Evolutionary conservation across 169 alveolate species (phyloP), one percentile per base, ranked within the genome.

Genomic region (Miamiensis avidus): DNA sequence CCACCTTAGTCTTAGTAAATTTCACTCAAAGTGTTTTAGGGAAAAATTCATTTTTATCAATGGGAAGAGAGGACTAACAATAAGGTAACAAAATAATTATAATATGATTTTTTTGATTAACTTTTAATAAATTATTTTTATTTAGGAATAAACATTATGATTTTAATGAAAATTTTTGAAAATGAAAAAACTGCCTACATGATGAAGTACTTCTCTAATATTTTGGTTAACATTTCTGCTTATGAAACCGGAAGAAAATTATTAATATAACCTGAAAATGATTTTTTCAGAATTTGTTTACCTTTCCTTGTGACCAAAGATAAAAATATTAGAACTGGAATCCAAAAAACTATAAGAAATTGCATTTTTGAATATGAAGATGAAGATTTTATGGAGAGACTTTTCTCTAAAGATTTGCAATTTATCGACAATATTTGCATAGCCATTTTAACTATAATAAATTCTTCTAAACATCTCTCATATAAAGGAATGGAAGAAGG

Each of bases 341-440:
- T 79, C 20, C 25, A 49, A 30, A 79, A 79, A 64, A 34, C 84
- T 26, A 34, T 79, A 1, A 79, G 84, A 79, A 79, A 79, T 29
- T 34, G 75, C 25, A 49, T 79, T 34, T 79, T 79, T 34, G 84
- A 79, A 64, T 79, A 79, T 79, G 84, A 79, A 29, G 65, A 79
- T 65, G 65, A 79, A 34, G 77, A 79, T 34, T 79, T 34, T 34
- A 32, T 79, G 6, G 25, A 65, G 11, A 65, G 76, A 34, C 64
- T 79, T 31, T 79, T 34, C 73, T 49, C 74, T 32, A 49, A 79
- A 79, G 29, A 79, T 49, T 34, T 79, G 29, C n/a, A 0, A 6
- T 78, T 32, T 34, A 20, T 49, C 20, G 20, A 49, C 69, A 49
- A 4, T 49, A 20, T 49, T 49, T 49, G 69, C 69, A 49, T 11